phyloP scores from a whole-genome alignment of 352 stramenopile genomes.

The Pythium utonaiense region DNA sequence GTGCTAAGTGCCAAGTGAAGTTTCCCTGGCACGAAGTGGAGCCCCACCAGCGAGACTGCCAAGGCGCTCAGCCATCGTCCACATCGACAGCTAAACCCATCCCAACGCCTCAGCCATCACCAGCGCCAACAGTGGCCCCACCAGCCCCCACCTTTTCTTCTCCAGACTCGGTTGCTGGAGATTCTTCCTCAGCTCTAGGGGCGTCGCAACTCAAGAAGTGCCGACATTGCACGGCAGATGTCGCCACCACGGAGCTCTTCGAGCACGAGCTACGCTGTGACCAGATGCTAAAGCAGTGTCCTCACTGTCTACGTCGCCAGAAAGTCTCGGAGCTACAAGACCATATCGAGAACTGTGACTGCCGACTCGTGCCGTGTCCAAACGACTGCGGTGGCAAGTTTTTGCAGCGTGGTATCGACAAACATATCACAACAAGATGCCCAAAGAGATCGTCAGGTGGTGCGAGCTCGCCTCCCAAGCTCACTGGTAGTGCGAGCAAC shows the following conservation, averaged over 20 bases:
- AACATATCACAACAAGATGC: constrained; percentile 71
- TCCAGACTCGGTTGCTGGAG: neutral
- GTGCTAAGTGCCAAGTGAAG: constrained; percentile 33
- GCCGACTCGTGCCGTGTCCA: constrained; percentile 66
- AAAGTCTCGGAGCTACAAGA: constrained; percentile 77
- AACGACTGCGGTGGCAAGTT: constrained; percentile 81
- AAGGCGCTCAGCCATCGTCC: neutral
- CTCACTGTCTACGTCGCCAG: constrained; percentile 73
- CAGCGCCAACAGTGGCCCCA: neutral
- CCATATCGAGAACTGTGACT: constrained; percentile 82
- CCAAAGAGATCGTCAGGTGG: constrained; percentile 23
- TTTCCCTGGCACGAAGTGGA: constrained; percentile 45
- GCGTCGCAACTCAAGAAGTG: constrained; percentile 49
- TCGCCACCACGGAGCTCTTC: constrained; percentile 41
- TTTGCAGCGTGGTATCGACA: constrained; percentile 66
- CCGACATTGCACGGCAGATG: constrained; percentile 51
- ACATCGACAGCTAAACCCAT: neutral
- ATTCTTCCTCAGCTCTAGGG: neutral
- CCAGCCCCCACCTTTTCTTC: neutral
- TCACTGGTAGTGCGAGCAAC: neutral
- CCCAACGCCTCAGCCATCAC: neutral
- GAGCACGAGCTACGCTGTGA: constrained; percentile 78
- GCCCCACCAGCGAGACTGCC: constrained; percentile 28
- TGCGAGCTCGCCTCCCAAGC: neutral
- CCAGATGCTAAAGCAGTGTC: constrained; percentile 80